phyloP scores from a whole-genome alignment of 257 asterid genomes.

The Fraxinus cuspidata region DNA sequence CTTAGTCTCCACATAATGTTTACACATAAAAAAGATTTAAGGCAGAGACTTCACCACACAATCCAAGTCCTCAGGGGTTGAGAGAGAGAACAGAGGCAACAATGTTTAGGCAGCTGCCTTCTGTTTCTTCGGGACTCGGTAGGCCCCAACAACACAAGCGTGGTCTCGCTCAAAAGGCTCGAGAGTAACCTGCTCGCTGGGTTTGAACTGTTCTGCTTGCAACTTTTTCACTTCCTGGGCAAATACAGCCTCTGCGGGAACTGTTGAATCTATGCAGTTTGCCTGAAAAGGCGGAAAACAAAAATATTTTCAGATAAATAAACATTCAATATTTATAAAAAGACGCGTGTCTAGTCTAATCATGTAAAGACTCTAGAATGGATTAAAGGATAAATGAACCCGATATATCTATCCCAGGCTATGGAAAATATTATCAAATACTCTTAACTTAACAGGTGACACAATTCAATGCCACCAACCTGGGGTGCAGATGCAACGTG shows the following conservation, averaged over 20 bases:
- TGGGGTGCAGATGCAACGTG: not conserved
- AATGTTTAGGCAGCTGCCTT: conserved; percentile 43
- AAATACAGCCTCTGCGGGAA: conserved; percentile 86
- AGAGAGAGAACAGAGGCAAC: not conserved
- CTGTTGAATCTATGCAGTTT: conserved; percentile 87
- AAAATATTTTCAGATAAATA: not conserved
- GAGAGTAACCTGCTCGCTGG: conserved; percentile 80
- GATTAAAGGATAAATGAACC: too few species aligned
- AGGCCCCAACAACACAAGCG: conserved; percentile 87
- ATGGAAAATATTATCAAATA: too few species aligned
- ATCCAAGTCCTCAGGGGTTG: not conserved
- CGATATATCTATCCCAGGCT: not conserved
- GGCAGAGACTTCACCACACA: not conserved
- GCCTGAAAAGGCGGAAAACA: conserved; percentile 42
- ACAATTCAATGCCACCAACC: too few species aligned
- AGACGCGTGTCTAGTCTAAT: too few species aligned
- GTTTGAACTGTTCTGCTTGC: conserved; percentile 82
- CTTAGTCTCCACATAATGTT: not conserved
- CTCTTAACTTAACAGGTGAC: too few species aligned
- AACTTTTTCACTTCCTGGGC: conserved; percentile 85
- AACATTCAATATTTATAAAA: too few species aligned
- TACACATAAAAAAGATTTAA: not conserved
- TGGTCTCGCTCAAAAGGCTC: conserved; percentile 94
- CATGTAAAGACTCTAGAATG: not conserved
- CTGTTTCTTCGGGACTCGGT: conserved; percentile 73